phyloP scores from a whole-genome alignment of 495 filamentous ascomycete species.

The Talaromyces proteolyticus region DNA sequence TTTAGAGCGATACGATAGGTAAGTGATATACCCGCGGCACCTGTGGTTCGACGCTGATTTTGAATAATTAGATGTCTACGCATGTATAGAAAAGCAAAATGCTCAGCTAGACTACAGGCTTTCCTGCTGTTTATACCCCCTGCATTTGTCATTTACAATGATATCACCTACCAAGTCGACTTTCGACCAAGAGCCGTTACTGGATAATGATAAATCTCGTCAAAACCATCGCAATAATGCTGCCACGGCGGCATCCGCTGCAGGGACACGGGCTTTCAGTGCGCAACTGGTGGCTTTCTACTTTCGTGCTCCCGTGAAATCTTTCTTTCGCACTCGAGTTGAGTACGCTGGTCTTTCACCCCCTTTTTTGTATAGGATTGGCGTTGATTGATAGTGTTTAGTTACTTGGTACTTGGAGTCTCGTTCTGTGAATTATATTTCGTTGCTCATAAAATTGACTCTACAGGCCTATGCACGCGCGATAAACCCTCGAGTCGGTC shows the following conservation, averaged over 20 bases:
- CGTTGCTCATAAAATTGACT: constrained; percentile 1
- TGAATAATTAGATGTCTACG: neutral
- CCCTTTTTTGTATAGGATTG: no score
- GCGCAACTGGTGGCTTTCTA: constrained; percentile 80
- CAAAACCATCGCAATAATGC: constrained; percentile 61
- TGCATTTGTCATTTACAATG: neutral
- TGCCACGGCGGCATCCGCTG: constrained; percentile 69
- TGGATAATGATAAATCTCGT: constrained; percentile 7
- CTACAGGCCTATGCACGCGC: constrained; percentile 59
- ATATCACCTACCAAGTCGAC: neutral
- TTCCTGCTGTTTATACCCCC: neutral
- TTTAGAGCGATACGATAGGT: neutral
- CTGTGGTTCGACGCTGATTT: neutral
- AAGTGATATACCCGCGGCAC: neutral
- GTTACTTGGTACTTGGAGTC: constrained; percentile 52
- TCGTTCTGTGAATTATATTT: neutral
- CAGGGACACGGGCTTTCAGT: constrained; percentile 71
- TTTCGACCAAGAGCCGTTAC: neutral
- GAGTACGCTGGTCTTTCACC: constrained; percentile 55
- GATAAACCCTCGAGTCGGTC: constrained; percentile 55
- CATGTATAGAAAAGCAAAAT: neutral
- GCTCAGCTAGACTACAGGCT: neutral
- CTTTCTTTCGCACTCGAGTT: constrained; percentile 82
- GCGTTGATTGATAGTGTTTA: no score
- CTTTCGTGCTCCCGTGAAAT: constrained; percentile 81